A percentile compares a stretch with the other conserved stretches of the same genome.
These are phyloP conservation scores for Penicillium sclerotigenum DNA, from an alignment of 2,329 filamentous ascomycete species.

Conservation along the genomic window DNA sequence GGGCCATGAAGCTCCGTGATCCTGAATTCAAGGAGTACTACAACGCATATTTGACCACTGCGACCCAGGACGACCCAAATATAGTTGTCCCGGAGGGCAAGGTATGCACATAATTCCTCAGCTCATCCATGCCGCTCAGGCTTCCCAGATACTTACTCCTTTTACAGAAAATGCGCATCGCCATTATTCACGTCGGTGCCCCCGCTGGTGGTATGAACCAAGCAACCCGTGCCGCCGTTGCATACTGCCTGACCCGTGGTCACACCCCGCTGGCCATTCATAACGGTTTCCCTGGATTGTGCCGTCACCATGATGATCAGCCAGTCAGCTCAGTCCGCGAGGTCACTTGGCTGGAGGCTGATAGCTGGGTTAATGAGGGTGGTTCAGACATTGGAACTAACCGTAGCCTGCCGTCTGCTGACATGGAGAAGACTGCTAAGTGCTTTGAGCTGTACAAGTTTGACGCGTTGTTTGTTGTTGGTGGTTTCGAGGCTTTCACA, in stretches of 20 bases:
- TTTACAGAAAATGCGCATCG: constrained; percentile 76
- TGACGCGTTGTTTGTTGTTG: constrained; percentile 86
- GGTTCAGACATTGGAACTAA: constrained; percentile 98
- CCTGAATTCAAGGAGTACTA: constrained; percentile 93
- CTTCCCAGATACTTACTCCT: constrained; percentile 28
- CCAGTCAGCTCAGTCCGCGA: constrained; percentile 79
- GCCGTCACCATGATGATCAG: constrained; percentile 81
- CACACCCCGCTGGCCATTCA: constrained; percentile 90
- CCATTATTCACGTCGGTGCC: constrained; percentile 94
- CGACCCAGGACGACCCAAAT: constrained; percentile 70
- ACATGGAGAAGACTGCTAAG: constrained; percentile 76
- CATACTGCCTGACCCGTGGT: constrained; percentile 87
- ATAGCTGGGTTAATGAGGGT: constrained; percentile 92
- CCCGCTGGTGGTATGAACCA: constrained; percentile 98
- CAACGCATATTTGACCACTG: constrained; percentile 85
- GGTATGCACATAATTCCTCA: constrained; percentile 45
- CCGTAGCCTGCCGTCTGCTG: constrained; percentile 83
- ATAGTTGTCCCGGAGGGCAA: constrained; percentile 67
- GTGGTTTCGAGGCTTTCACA: constrained; percentile 96
- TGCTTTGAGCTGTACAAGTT: constrained; percentile 85
- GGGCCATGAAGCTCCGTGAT: constrained; percentile 83
- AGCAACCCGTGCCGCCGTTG: constrained; percentile 85
- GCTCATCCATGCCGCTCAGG: too few relatives aligned
- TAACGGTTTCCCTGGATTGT: constrained; percentile 93
- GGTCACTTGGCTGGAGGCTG: constrained; percentile 90